phyloP scores from a whole-genome alignment of 352 stramenopile species.

The Globisporangium perplexum region DNA sequence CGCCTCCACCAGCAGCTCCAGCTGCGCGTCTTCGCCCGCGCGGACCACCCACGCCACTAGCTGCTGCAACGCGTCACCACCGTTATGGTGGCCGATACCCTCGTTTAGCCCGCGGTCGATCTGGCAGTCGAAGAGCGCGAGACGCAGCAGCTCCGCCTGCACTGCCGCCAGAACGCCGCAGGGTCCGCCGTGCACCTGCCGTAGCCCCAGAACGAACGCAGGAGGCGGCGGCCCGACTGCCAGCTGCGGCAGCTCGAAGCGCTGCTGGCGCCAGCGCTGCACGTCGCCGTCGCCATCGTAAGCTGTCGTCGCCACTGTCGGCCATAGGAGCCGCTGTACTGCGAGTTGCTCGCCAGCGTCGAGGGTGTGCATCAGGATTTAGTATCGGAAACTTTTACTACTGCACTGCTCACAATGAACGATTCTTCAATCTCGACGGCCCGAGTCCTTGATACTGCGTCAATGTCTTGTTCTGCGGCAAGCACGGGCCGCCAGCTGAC shows the following conservation, averaged over 20 bases:
- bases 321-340: constrained; percentile 35
- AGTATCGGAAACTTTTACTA: too few relatives aligned
- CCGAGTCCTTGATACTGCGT: too few relatives aligned
- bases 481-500: too few relatives aligned
- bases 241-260: constrained; percentile 38
- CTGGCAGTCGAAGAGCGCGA: constrained; percentile 41
- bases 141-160: constrained; percentile 61
- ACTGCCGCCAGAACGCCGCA: constrained; percentile 79
- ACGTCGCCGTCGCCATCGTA: constrained; percentile 19
- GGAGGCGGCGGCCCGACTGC: neutral
- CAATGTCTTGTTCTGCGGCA: too few relatives aligned
- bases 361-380: constrained; percentile 4
- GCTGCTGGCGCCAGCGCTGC: constrained; percentile 50
- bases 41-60: constrained; percentile 3
- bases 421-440: too few relatives aligned
- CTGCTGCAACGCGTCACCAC: constrained; percentile 4
- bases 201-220: constrained; percentile 65
- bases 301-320: constrained; percentile 7
- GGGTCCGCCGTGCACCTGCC: constrained; percentile 70
- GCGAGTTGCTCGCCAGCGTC: constrained; percentile 1
- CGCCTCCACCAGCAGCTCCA: constrained; percentile 12
- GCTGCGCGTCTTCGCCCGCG: constrained; percentile 3
- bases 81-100: too few relatives aligned
- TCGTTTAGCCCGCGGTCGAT: too few relatives aligned
- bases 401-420: too few relatives aligned